Percentiles rank a stretch among this genome's conserved stretches.
These are phyloP conservation scores for Knufia fluminis DNA, from an alignment of 2,329 filamentous ascomycete species.

Conservation along the genomic window DNA sequence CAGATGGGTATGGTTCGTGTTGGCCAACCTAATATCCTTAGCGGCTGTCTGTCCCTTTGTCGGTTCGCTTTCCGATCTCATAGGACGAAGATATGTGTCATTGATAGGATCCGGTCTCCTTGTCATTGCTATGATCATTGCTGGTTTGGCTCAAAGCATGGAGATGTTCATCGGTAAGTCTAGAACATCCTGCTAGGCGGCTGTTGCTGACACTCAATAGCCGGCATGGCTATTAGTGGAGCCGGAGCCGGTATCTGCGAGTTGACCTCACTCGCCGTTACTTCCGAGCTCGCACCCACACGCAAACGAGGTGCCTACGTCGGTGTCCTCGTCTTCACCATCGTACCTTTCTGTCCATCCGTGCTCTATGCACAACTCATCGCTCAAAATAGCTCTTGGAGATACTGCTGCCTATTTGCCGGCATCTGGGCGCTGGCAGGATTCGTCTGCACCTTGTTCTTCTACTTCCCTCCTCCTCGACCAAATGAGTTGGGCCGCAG, in stretches of 20 bases:
- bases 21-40: conserved; percentile 46
- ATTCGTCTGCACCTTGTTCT: conserved; percentile 32
- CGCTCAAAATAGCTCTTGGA: conserved; percentile 23
- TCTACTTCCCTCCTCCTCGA: conserved; percentile 39
- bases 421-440: conserved; percentile 34
- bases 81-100: conserved; percentile 53
- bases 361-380: conserved; percentile 53
- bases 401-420: conserved; percentile 15
- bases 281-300: conserved; percentile 60
- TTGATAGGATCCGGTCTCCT: conserved; percentile 46
- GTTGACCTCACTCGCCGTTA: conserved; percentile 57
- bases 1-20: conserved; percentile 52
- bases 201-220: conserved; percentile 32
- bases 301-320: conserved; percentile 56
- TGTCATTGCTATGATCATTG: conserved; percentile 51
- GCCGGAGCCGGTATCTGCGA: conserved; percentile 59
- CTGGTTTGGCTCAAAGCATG: conserved; percentile 49
- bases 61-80: conserved; percentile 54
- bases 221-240: conserved; percentile 50
- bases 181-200: too few relatives aligned
- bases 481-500: conserved; percentile 26
- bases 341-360: conserved; percentile 53
- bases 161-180: conserved; percentile 40
- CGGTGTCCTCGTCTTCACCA: conserved; percentile 50
- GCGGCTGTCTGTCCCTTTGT: conserved; percentile 55